A percentile compares a stretch with the other conserved stretches of the same genome.
These are phyloP conservation scores for Aspergillus proliferans DNA, from an alignment of 2,329 filamentous ascomycete genomes.

Conservation along the genomic window DNA sequence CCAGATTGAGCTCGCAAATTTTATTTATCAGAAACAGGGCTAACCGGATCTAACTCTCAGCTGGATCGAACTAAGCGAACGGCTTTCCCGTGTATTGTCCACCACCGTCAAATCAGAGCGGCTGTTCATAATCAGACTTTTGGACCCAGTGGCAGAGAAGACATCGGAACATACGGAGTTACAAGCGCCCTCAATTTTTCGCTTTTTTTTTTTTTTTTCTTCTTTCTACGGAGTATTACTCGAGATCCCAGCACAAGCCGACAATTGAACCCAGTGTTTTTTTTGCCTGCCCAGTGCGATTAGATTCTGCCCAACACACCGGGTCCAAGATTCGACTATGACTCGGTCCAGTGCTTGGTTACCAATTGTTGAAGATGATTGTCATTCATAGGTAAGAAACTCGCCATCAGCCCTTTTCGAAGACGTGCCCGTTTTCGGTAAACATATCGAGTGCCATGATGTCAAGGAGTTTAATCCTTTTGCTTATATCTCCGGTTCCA, in stretches of 20 bases:
- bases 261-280: background rate
- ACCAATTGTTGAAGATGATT: background rate
- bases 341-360: background rate
- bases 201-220: background rate
- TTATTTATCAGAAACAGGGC: slow-evolving; percentile 3
- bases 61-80: slow-evolving; percentile 4
- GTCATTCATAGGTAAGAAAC: too few relatives aligned
- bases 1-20: too few relatives aligned
- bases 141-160: background rate
- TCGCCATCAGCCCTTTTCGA: background rate
- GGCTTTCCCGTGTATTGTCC: background rate
- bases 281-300: background rate
- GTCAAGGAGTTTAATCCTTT: background rate
- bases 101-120: background rate
- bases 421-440: background rate
- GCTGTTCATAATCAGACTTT: background rate
- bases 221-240: background rate
- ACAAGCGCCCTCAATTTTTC: background rate
- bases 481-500: background rate
- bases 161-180: background rate
- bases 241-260: background rate
- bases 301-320: background rate
- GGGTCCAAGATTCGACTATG: background rate
- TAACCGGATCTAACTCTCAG: background rate
- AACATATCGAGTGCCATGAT: background rate